phyloP scores from a whole-genome alignment of 495 filamentous ascomycete species.

The Amphirosellinia nigrospora region DNA sequence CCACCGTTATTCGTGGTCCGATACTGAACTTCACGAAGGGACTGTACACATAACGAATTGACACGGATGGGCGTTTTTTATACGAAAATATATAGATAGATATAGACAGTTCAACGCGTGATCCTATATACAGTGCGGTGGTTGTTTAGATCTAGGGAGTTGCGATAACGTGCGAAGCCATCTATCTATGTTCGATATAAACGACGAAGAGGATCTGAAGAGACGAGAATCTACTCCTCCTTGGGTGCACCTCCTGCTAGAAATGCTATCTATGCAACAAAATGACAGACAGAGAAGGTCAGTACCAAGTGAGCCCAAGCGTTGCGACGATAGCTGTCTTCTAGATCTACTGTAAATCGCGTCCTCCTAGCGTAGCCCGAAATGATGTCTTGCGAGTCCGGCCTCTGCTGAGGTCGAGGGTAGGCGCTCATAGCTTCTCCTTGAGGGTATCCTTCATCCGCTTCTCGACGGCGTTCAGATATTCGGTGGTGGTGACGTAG shows the following conservation, averaged over 20 bases:
- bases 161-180: not conserved
- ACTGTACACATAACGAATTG: not conserved
- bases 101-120: not conserved
- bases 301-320: not conserved
- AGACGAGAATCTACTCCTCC: not conserved
- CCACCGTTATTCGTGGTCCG: not conserved
- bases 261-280: conserved; percentile 14
- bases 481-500: conserved; percentile 89
- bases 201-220: not conserved
- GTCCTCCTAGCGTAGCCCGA: conserved; percentile 7
- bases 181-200: conserved; percentile 1
- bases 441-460: conserved; percentile 70
- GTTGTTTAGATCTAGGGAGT: conserved; percentile 17
- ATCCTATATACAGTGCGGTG: conserved; percentile 23
- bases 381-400: not conserved
- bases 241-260: not conserved
- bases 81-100: conserved; percentile 2
- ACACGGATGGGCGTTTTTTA: not conserved
- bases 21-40: not conserved
- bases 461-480: conserved; percentile 87
- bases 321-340: not conserved
- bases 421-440: conserved; percentile 53
- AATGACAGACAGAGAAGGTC: not conserved
- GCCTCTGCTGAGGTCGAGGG: not conserved
- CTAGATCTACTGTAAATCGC: not conserved